Base-by-base conservation (phyloP, 768 basidiomycete genomes). In the Lactarius deliciosus region DNA sequence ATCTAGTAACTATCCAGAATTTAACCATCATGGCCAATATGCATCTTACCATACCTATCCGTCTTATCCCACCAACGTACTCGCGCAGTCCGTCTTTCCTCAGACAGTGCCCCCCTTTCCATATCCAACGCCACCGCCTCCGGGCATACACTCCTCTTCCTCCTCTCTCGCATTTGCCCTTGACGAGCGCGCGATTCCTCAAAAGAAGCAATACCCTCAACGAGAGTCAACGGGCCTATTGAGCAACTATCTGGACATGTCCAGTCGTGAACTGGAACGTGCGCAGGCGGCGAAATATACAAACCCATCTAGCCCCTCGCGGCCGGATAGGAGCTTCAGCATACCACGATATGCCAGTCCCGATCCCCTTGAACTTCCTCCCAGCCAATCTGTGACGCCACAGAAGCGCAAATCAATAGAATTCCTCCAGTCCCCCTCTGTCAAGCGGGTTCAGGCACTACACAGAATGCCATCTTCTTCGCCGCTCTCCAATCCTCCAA, bases 101-200 rank as follows among this genome's bases (percentile, higher is more conserved):
- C 83, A 84, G 16, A 82, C 84, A 38, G 75, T 80, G 4, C 86
- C 89, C n/a, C 80, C 81, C 20, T 79, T 81, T 4, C 81, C 85
- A 2, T 92, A 92, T 76, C 90, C 89, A 2, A 90, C 89, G 1
- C 88, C 87, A 28, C 87, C 77, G 9, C 85, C 85, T 20, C 87
- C 88, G 1, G 82, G 82, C 15, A 85, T 89, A 47, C 82, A 78
- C 43, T 79, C 81, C n/a, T 84, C 83, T 1, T 89, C 90, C 1
- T 92, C 90, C 18, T 92, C 91, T 15, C 83, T 91, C 64, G 90
- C 91, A 5, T 81, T 81, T 74, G 91, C 91, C 3, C 82, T 93
- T 28, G 89, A 88, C 6, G 76, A 79, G 50, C 80, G 78, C 6
- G 76, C 72, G 34, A 74, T 72, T 3, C 70, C 73, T 11, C 75